Base-by-base conservation (phyloP, 768 basidiomycete genomes). In the Phaffia australis region DNA sequence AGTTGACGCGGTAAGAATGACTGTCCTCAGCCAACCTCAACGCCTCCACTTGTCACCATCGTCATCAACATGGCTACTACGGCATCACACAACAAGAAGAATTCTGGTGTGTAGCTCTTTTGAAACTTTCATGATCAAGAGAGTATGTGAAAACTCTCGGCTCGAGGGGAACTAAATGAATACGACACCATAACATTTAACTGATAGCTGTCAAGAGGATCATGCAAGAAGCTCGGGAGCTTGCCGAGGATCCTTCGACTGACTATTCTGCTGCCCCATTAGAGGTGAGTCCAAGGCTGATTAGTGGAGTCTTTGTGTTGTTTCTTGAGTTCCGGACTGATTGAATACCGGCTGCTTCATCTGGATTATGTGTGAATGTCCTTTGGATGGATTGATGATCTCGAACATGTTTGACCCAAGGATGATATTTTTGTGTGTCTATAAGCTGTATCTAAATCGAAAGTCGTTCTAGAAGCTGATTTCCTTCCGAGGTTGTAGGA, bases 161-260 rank as follows among this genome's bases (percentile, higher is more conserved):
- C 7, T 51, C 8, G 5, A 52, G 16, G 32, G n/a, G 48, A 25
- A 23, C 21, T 4, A 23, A 32, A 32, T 32, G 16, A 7, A 30
- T 54, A 14, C 16, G 29, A 9, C 29, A 18, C 23, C 49, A 25
- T 29, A 11, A 19, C 7, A 16, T 51, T 8, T 4, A 19, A 2
- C 21, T 21, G 35, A 70, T 70, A 88, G 92, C 91, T 63, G 89
- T 95, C 61, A 97, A 97, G 79, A 85, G 94, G 47, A 95, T 98
- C 71, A 87, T 98, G 86, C 90, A 91, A 75, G 94, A 98, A 77
- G 92, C 92, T 4, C 80, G 84, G 68, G 93, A 98, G 73, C 83
- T 97, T 18, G 84, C 86, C 0, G 84, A 82, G 62, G 92, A 94
- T 76, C 84, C 87, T 65, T 85, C 83, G 60, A 85, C 87, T 0